Evolutionary conservation across 257 asterid species (phyloP), one percentile per base, ranked within the genome.

Genomic region (Lantana camara): DNA sequence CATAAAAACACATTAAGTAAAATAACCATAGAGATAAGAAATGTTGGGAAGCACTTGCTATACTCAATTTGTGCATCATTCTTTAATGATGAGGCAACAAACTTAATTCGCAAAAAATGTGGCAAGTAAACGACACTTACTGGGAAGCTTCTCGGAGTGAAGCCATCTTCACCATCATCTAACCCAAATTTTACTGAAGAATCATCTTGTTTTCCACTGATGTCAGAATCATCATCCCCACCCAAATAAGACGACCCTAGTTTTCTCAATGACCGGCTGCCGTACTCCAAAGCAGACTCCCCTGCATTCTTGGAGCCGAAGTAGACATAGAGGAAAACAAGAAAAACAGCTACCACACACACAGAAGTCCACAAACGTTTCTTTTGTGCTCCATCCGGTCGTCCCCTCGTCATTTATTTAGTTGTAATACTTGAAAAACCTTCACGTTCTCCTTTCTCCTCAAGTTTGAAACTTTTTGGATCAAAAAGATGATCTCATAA

Each of bases 221-320:
- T 81, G 66, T 85, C 95, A 57, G 88, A 63, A 69, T 88, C 95
- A 69, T 91, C 98, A 75, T 88, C 96, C 53, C 91, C 95, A 47
- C 94, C 83, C 79, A 91, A 75, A 77, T 91, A 88, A 44, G 98
- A 84, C 53, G 96, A 79, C 32, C 98, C 98, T 15, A 91, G 75
- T 69, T 80, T 91, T 77, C 87, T 86, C 87, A 91, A 79, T 29
- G 97, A 90, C 21, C 92, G 79, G 81, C 95, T 91, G 38, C 98
- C 96, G 60, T 91, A 88, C 78, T 86, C 90, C 29, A 91, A 64
- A 51, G 96, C 95, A 68, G 98, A 79, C 84, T 86, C 96, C 41
- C 95, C 95, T n/a, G 77, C 66, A 63, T 76, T 78, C 74, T 88
- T 86, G 23, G 94, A 84, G 75, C 96, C 92, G 71, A 75, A 85